phyloP scores from a whole-genome alignment of 108 stramenopile species.

The Tribonema minus region DNA sequence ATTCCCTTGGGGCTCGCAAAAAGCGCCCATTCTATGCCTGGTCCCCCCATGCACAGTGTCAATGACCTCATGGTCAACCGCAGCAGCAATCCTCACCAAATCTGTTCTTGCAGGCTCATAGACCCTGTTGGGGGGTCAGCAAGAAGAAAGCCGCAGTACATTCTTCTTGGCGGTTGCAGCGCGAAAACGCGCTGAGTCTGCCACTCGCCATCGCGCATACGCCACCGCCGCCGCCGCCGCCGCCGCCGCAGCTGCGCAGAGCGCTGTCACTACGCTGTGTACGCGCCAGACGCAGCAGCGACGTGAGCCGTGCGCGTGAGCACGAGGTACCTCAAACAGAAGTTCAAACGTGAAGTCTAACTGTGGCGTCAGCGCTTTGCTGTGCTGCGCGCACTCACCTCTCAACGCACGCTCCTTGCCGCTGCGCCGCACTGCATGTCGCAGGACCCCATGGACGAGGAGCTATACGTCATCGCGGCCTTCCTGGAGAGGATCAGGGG shows the following conservation, averaged over 20 bases:
- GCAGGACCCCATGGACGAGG: conserved; percentile 84
- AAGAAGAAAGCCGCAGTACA: too few relatives aligned
- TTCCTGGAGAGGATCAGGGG: conserved; percentile 65
- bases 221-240: too few relatives aligned
- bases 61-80: background rate
- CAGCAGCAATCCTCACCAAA: background rate
- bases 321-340: background rate
- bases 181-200: too few relatives aligned
- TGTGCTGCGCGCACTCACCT: background rate
- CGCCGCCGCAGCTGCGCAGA: too few relatives aligned
- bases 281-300: background rate
- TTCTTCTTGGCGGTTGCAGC: too few relatives aligned
- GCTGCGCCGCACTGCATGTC: conserved; percentile 63
- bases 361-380: background rate
- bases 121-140: too few relatives aligned
- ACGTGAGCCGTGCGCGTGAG: background rate
- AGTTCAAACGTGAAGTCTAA: background rate
- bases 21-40: too few relatives aligned
- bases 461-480: conserved; percentile 83
- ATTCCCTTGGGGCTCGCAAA: background rate
- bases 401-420: too few relatives aligned
- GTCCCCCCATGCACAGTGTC: background rate
- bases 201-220: too few relatives aligned
- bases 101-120: too few relatives aligned
- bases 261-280: background rate